These are phyloP conservation scores for Basipetospora chlamydospora DNA, from an alignment of 2,329 filamentous ascomycete genomes.

Conservation along the genomic window DNA sequence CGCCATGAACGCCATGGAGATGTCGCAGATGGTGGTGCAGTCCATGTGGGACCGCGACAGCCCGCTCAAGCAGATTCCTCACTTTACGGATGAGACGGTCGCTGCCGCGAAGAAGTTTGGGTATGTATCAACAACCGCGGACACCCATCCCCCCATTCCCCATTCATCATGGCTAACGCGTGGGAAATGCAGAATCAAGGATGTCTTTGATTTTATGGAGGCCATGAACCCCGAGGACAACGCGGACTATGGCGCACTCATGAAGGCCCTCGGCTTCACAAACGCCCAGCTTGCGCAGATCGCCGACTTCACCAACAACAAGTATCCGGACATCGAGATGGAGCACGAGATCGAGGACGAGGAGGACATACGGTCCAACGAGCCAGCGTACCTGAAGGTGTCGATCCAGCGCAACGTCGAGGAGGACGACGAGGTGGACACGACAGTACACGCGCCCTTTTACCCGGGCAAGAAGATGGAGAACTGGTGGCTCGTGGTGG, in stretches of 20 bases:
- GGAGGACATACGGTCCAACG: constrained; percentile 65
- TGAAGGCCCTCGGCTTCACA: constrained; percentile 64
- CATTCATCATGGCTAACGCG: constrained; percentile 16
- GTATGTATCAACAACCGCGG: constrained; percentile 31
- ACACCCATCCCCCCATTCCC: background rate
- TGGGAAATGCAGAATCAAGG: constrained; percentile 51
- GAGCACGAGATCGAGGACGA: constrained; percentile 75
- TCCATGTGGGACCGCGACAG: constrained; percentile 98
- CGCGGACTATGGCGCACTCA: constrained; percentile 59
- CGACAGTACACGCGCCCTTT: constrained; percentile 86
- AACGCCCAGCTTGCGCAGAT: constrained; percentile 75
- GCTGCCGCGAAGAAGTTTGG: constrained; percentile 67
- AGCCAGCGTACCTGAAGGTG: constrained; percentile 69
- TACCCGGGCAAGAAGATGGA: constrained; percentile 86
- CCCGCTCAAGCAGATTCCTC: constrained; percentile 92
- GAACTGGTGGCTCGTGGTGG: constrained; percentile 97
- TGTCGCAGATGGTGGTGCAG: constrained; percentile 98
- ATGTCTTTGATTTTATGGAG: constrained; percentile 97
- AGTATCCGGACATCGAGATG: constrained; percentile 89
- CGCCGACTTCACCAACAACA: constrained; percentile 89
- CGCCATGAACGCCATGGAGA: constrained; percentile 96
- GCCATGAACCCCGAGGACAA: constrained; percentile 96
- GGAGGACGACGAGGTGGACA: constrained; percentile 56
- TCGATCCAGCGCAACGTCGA: constrained; percentile 72
- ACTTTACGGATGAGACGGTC: constrained; percentile 74